Evolutionary conservation across 106 monocot genomes (phyloP), one percentile per base, ranked within the genome.

Genomic region (Acorus calamus): DNA sequence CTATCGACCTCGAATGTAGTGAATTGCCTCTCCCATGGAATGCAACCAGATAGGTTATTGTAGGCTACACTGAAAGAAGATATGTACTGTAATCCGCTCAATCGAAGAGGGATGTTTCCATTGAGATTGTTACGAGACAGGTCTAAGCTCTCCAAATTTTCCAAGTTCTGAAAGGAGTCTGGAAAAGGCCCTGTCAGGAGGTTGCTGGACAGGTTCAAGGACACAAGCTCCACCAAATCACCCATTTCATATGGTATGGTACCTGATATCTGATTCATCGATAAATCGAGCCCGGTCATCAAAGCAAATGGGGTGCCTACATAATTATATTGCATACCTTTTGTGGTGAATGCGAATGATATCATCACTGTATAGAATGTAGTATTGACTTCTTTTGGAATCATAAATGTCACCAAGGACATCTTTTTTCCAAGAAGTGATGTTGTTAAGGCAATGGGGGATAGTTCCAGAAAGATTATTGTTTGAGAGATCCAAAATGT

Each of bases 401-500:
- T 14, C 2, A 0, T 56, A 4, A 9, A 14, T 9, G 4, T 5
- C 11, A 3, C 2, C 2, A 6, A 6, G 28, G 56, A 9, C 11
- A n/a, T n/a, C 56, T 2, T 56, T 56, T 14, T 11, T 56, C 10
- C 5, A 9, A 5, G 11, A 56, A 5, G 56, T n/a, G 11, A 56
- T 56, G 5, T 56, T 11, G 10, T 56, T 4, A 5, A 56, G n/a
- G 11, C 56, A 56, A 11, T 9, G 56, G 5, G 56, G 56, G 5
- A 56, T 56, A 6, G 3, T 9, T 56, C 56, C 56, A 3, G 56
- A 56, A 56, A 12, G 56, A n/a, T n/a, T n/a, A n/a, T n/a, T n/a
- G n/a, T n/a, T n/a, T n/a, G n/a, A n/a, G n/a, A n/a, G n/a, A n/a
- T 56, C 56, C 56, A 56, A 12, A 6, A 56, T 9, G 56, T 56